phyloP scores from a whole-genome alignment of 75 land plant species.

The Pinus tabuliformis region DNA sequence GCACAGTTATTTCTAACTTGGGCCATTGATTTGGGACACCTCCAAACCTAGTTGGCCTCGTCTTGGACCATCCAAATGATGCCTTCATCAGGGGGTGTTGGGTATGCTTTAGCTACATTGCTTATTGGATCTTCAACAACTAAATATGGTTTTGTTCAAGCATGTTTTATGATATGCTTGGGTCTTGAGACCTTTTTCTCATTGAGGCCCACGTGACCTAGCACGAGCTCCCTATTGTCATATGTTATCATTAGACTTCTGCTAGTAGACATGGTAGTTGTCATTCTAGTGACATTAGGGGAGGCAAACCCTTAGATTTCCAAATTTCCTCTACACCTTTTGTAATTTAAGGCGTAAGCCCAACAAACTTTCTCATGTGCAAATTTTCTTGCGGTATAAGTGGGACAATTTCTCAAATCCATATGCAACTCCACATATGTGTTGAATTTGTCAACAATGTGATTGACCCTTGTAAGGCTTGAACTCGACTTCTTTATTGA shows the following conservation, averaged over 20 bases:
- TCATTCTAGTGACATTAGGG: background rate
- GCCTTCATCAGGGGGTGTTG: background rate
- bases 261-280: background rate
- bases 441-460: too few species aligned
- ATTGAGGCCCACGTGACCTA: background rate
- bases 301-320: background rate
- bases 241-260: background rate
- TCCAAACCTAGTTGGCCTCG: background rate
- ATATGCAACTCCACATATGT: too few species aligned
- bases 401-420: too few species aligned
- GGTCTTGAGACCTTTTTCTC: background rate
- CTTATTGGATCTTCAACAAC: background rate
- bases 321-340: too few species aligned
- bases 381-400: too few species aligned
- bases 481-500: too few species aligned
- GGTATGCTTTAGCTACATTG: background rate
- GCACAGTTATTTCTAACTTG: background rate
- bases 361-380: too few species aligned
- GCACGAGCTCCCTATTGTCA: background rate
- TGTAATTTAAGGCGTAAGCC: too few species aligned
- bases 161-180: background rate
- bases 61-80: background rate
- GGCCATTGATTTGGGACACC: background rate
- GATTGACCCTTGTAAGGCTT: too few species aligned
- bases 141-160: background rate